Percentiles rank a stretch among this genome's conserved stretches.
Conservation (phyloP, 2,329 filamentous ascomycete genomes). For the Trichoderma sp. region DNA sequence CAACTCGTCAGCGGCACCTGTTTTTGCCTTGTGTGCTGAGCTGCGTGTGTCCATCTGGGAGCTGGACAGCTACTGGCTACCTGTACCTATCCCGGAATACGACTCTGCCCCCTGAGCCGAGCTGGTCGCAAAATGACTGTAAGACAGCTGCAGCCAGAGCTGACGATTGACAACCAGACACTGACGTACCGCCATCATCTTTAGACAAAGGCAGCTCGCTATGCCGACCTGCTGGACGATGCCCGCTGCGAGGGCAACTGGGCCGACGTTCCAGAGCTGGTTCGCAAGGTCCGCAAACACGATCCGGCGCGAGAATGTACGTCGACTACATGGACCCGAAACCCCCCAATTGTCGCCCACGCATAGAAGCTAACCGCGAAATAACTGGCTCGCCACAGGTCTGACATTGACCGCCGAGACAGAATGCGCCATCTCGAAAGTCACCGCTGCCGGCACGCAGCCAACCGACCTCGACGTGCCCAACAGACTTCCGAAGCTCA, state of each 20-base stretch:
- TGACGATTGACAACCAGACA: constrained; percentile 4
- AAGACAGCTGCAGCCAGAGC: constrained; percentile 23
- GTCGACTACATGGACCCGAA: constrained; percentile 29
- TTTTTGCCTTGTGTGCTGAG: constrained; percentile 12
- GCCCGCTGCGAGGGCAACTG: constrained; percentile 87
- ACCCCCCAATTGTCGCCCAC: constrained; percentile 25
- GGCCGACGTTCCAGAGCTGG: constrained; percentile 81
- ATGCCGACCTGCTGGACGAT: constrained; percentile 78
- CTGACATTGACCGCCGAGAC: constrained; percentile 67
- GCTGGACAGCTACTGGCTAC: constrained; percentile 25
- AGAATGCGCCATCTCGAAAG: constrained; percentile 63
- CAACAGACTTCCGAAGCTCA: constrained; percentile 49
- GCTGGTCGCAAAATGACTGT: constrained; percentile 38
- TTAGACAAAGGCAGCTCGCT: constrained; percentile 74
- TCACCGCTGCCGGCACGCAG: constrained; percentile 41
- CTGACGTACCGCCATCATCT: constrained; percentile 24
- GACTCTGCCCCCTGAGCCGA: constrained; percentile 25
- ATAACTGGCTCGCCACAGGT: constrained; percentile 44
- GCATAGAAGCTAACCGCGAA: constrained; percentile 9
- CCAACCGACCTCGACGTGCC: constrained; percentile 48
- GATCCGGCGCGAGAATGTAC: constrained; percentile 81
- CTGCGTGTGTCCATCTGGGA: constrained; percentile 24
- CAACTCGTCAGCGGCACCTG: neutral
- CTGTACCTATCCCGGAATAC: constrained; percentile 17
- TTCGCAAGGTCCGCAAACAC: constrained; percentile 93